phyloP scores from a whole-genome alignment of 805 yeast species.

The Monosporozyma servazzii region DNA sequence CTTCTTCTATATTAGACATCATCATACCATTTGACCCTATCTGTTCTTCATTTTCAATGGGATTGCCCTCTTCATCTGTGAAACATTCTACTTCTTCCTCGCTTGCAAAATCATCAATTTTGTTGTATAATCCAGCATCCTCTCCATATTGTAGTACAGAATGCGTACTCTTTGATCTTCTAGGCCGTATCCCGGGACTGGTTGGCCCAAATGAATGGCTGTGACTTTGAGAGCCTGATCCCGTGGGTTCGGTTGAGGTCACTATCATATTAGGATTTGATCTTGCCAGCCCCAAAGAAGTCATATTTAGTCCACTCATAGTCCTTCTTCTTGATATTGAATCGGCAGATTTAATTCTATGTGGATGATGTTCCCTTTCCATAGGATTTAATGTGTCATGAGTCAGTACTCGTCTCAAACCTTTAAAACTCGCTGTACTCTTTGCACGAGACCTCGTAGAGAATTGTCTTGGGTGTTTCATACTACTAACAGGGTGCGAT shows the following conservation, averaged over 20 bases:
- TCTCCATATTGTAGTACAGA: constrained; percentile 22
- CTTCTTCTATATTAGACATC: constrained; percentile 5
- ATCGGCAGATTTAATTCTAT: constrained; percentile 21
- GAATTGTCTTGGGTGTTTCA: constrained; percentile 17
- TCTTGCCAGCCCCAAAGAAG: constrained; percentile 21
- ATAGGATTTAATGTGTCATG: constrained; percentile 18
- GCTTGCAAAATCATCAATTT: constrained; percentile 14
- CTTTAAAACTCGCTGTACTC: constrained; percentile 27
- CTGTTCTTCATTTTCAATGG: constrained; percentile 2
- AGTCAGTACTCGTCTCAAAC: constrained; percentile 20
- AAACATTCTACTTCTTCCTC: constrained; percentile 38
- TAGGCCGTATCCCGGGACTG: constrained; percentile 21
- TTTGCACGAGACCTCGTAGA: constrained; percentile 27
- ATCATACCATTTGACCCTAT: neutral
- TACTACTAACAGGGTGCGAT: constrained; percentile 9
- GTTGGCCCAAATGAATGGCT: constrained; percentile 8
- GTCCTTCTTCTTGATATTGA: constrained; percentile 21
- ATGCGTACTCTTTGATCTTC: constrained; percentile 23
- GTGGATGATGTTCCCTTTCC: constrained; percentile 8
- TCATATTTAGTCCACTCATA: constrained; percentile 28
- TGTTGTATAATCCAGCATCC: constrained; percentile 9
- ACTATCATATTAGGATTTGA: constrained; percentile 12
- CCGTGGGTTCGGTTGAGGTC: neutral
- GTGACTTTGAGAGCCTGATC: constrained; percentile 2
- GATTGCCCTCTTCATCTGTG: constrained; percentile 28